These are phyloP conservation scores for Carex cristatella DNA, from an alignment of 176 grass and related monocot genomes.

Conservation along the genomic window DNA sequence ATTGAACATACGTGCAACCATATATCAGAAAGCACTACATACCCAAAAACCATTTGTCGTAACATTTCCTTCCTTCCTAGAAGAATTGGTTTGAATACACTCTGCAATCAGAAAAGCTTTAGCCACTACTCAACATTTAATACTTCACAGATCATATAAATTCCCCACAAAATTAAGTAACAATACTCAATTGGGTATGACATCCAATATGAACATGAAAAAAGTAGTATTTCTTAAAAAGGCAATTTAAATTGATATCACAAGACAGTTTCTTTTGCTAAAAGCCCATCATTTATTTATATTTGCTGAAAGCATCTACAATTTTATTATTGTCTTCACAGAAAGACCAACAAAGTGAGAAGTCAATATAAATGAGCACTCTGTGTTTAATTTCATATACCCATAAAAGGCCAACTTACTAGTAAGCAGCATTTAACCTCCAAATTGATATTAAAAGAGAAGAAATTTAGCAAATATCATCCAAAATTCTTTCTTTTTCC, in stretches of 20 bases:
- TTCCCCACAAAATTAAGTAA: background rate
- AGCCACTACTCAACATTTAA: background rate
- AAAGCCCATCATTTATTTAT: no score
- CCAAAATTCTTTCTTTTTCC: background rate
- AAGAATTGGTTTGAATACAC: constrained; percentile 52
- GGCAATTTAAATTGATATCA: background rate
- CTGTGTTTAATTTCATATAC: background rate
- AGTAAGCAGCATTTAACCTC: background rate
- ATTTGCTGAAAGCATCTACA: background rate
- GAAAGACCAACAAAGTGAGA: background rate
- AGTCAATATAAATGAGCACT: no score
- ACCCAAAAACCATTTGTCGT: constrained; percentile 58
- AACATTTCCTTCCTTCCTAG: constrained; percentile 23
- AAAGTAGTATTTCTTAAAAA: background rate
- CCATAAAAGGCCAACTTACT: background rate
- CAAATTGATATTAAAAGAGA: background rate
- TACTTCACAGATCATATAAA: background rate
- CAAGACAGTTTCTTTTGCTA: background rate
- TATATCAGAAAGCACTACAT: constrained; percentile 36
- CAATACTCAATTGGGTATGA: background rate
- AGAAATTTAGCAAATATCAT: background rate
- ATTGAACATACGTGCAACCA: background rate
- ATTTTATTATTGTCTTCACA: background rate
- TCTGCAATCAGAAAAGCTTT: constrained; percentile 44
- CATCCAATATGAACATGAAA: background rate